Base-by-base conservation (phyloP, 495 filamentous ascomycete species). In the Neurospora hispaniola region DNA sequence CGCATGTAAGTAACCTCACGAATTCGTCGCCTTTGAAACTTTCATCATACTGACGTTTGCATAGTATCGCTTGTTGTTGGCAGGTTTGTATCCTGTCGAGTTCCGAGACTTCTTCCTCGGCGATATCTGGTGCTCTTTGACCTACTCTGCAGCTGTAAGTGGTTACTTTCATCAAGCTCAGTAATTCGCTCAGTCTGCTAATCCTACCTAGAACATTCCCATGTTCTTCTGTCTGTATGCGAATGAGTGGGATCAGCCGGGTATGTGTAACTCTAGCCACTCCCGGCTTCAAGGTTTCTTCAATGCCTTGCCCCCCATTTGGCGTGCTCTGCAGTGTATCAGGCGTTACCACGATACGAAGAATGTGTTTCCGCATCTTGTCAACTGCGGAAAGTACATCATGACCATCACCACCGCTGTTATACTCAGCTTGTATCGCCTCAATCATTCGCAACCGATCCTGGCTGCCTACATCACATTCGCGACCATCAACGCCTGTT, bases 71-170 rank as follows among this genome's bases (percentile, higher is more conserved):
- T 83, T 98, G 38, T 82, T 96, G 68, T 85, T 93, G 27, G 92
- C 96, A 20, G 96, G 96, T 16, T 76, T 96, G 12, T 97, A 94
- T 80, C 94, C 92, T 11, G 96, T 99, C 23, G 96, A 98, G 79
- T 99, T 98, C 78, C 89, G 94, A 73, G 96, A 99, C 79, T 98
- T 99, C 83, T 99, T 97, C 80, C 86, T 98, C 0, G 96, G 96
- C 18, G 96, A 99, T 79, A 98, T 98, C 87, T 97, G 93, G 78
- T 98, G 96, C 79, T 98, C 96, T 6, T 87, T 94, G 70, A 96
- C 94, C 9, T 98, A 99, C 81, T 86, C 90, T 40, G 91, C 93
- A 78, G 90, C 93, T 35, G 93, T 97, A 86, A 85, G 93, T 89
- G 7, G 2, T 35, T 20, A 5, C 71, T 31, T n/a, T 40, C 14